Base-by-base conservation (phyloP, 1,284 basidiomycete genomes). In the Ceratobasidium sp. region DNA sequence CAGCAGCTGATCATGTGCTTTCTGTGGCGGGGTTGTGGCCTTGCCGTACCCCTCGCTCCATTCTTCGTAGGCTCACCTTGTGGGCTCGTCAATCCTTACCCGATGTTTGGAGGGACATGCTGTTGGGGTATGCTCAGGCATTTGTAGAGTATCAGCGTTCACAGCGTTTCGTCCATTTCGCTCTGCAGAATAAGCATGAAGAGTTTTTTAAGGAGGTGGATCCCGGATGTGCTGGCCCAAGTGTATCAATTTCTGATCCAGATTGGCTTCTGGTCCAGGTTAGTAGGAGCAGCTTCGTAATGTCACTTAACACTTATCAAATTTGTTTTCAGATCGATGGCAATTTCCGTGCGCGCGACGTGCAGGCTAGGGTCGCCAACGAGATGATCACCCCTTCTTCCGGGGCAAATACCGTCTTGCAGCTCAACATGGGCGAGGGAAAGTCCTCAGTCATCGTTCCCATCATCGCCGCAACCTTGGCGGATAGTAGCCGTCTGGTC, bases 341-440 rank as follows among this genome's bases (percentile, higher is more conserved):
- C 1, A 80, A 86, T 57, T 81, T 87, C 59, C 73, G 81, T 4
- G 78, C 81, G 18, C 82, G 87, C 3, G 74, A 79, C 0, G 71
- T 86, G 11, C 87, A 88, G 73, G 9, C 55, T 13, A 44, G 61
- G 0, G 80, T 86, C 1, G 83, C 86, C 0, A 64, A 76, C 3
- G 80, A 86, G 59, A 88, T 88, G 87, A 84, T 86, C n/a, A 69
- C 75, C 0, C 86, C 87, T 1, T 26, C 41, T 1, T 80, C 79
- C 0, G 59, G 73, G 1, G 18, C 66, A 4, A 88, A 83, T 61
- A 82, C 82, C 0, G 76, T 82, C 2, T 79, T 86, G 41, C 87
- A 88, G 70, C 82, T 88, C 21, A 87, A 88, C 55, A 88, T 88
- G 87, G 87, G 87, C 0, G 87, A 88, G 74, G 87, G 87, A 4